Conservation (phyloP, 2,329 filamentous ascomycete species). For the Colletotrichum destructivum region DNA sequence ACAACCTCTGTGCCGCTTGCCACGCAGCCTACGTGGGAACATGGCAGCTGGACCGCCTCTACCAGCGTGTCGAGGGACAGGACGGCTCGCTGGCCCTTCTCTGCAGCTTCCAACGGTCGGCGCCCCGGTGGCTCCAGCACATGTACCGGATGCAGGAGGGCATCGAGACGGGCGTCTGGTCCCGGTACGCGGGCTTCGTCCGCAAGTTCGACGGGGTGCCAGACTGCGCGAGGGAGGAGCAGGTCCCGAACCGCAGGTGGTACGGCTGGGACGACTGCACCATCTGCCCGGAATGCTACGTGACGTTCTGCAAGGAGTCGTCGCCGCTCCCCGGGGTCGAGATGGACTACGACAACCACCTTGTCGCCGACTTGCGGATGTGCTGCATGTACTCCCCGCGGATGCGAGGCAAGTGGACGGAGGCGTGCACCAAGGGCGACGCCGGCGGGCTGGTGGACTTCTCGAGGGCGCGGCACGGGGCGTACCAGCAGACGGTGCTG, state of each 20-base stretch:
- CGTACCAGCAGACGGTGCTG: slow-evolving; percentile 38
- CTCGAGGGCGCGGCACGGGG: slow-evolving; percentile 19
- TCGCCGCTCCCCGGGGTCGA: background rate
- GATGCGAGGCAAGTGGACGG: slow-evolving; percentile 38
- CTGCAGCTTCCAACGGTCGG: slow-evolving; percentile 50
- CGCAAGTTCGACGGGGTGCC: slow-evolving; percentile 45
- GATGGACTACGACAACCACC: slow-evolving; percentile 13
- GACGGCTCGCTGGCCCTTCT: slow-evolving; percentile 43
- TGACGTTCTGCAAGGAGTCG: slow-evolving; percentile 30
- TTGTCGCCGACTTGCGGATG: slow-evolving; percentile 23
- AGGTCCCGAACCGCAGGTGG: slow-evolving; percentile 29
- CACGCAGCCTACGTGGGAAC: slow-evolving; percentile 50
- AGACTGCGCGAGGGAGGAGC: slow-evolving; percentile 16
- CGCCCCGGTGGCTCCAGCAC: slow-evolving; percentile 47
- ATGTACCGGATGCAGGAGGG: slow-evolving; percentile 49
- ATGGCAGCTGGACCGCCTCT: slow-evolving; percentile 48
- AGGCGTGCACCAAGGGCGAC: slow-evolving; percentile 31
- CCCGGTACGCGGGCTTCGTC: slow-evolving; percentile 48
- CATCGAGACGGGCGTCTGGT: slow-evolving; percentile 52
- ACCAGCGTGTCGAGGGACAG: slow-evolving; percentile 43
- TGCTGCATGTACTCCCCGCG: slow-evolving; percentile 43
- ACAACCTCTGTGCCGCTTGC: slow-evolving; percentile 54
- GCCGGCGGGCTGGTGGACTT: slow-evolving; percentile 16
- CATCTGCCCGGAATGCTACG: slow-evolving; percentile 42
- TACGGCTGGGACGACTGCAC: slow-evolving; percentile 43